Conservation (phyloP, 208 protist genomes). For the Porcisia deanei region DNA sequence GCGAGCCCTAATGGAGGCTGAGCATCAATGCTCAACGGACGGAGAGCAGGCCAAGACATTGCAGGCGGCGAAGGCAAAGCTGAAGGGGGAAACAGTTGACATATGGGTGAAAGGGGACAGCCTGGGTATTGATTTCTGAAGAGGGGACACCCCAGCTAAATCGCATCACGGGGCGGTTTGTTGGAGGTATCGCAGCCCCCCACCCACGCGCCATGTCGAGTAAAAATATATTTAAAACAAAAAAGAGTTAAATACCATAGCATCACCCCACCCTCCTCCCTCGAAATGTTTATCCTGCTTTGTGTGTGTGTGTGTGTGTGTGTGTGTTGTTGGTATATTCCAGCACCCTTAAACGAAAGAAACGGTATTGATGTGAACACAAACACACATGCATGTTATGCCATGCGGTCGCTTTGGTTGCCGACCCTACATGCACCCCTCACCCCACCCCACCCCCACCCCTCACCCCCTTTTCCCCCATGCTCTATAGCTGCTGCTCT, state of each 20-base stretch:
- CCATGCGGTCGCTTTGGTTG: too few species aligned
- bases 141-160: not conserved
- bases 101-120: conserved; percentile 36
- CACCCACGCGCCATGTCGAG: too few species aligned
- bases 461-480: too few species aligned
- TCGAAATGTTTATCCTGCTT: not conserved
- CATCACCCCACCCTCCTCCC: not conserved
- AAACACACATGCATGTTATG: too few species aligned
- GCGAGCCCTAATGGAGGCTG: conserved; percentile 28
- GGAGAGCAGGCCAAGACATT: conserved; percentile 46
- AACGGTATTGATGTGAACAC: not conserved
- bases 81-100: conserved; percentile 23
- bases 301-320: not conserved
- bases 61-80: conserved; percentile 37
- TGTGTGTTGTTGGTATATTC: not conserved
- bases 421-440: too few species aligned
- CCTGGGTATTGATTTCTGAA: conserved; percentile 38
- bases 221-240: too few species aligned
- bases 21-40: conserved; percentile 32
- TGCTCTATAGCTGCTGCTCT: too few species aligned
- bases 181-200: not conserved
- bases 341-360: not conserved
- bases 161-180: not conserved
- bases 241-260: not conserved
- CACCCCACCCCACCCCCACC: too few species aligned